Base-by-base conservation (phyloP, 805 yeast species). In the Schwanniomyces pseudopolymorphus region DNA sequence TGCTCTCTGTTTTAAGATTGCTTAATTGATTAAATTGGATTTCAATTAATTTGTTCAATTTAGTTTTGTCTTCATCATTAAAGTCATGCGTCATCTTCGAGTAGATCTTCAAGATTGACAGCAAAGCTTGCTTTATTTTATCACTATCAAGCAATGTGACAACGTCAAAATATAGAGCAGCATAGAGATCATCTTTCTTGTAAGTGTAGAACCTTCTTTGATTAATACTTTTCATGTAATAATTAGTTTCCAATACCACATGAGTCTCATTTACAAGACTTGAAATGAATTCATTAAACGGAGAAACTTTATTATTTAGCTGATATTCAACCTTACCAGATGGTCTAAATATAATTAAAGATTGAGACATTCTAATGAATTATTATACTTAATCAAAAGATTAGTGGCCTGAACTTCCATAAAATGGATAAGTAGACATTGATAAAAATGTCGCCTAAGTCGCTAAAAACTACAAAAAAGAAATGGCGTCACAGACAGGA, bases 401-500 rank as follows among this genome's bases (percentile, higher is more conserved):
- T 26, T 13, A 9, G 4, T 26, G 8, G 13, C 33, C 19, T 14
- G 9, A 28, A 5, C 9, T 16, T 40, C 17, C 10, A 24, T 19
- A n/a, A 13, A 28, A 5, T 5, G 14, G 28, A 26, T 4, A 17
- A 9, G 28, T 26, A 26, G 8, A 10, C 28, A 5, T 40, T 28
- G 28, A 39, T 19, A 26, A 27, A 27, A 39, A 25, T 39, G 14
- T 26, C 42, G 24, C n/a, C 5, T 6, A 38, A 21, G 22, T 38
- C 16, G 16, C 14, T 5, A 39, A 39, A 39, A 26, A 17, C 6
- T n/a, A 3, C 2, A 48, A 43, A 66, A 78, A 80, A 80, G 74
- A 79, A 73, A 72, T 67, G 64, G 57, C 96, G 96, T 87, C 87
- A 89, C 95, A 86, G 95, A 88, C 96, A 89, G 95, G 96, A 89